These are phyloP conservation scores for Forsythia suspensa DNA, from an alignment of 257 asterid genomes.

Conservation along the genomic window DNA sequence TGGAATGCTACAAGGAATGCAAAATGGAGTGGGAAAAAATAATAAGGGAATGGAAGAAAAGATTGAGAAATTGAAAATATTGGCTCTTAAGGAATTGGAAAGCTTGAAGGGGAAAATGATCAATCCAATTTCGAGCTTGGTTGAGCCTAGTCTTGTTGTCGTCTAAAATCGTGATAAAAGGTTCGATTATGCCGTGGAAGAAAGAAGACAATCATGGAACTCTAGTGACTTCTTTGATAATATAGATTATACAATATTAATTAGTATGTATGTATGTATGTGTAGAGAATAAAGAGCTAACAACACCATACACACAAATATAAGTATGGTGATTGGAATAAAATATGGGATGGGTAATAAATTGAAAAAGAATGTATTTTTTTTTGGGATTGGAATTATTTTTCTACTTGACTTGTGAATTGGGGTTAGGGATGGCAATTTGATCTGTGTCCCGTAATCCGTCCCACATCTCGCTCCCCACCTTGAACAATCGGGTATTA, in stretches of 20 bases:
- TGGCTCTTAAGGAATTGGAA: constrained; percentile 55
- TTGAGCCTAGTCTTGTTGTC: constrained; percentile 22
- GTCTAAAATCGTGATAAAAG: background rate
- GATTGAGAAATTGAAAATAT: constrained; percentile 33
- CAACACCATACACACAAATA: too few relatives aligned
- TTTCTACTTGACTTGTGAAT: too few relatives aligned
- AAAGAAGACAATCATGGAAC: background rate
- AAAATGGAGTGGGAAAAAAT: constrained; percentile 17
- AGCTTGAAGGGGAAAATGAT: constrained; percentile 30
- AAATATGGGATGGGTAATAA: background rate
- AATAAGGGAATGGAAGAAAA: constrained; percentile 23
- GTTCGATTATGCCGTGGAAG: background rate
- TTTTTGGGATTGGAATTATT: too few relatives aligned
- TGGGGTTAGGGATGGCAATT: too few relatives aligned
- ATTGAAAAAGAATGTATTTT: too few relatives aligned
- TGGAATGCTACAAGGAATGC: constrained; percentile 53
- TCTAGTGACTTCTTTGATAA: background rate
- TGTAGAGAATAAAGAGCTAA: background rate
- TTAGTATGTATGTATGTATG: background rate
- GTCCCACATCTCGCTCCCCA: too few relatives aligned
- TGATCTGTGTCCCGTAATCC: too few relatives aligned
- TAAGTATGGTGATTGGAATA: too few relatives aligned
- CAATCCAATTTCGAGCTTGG: constrained; percentile 30
- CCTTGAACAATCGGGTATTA: too few relatives aligned
- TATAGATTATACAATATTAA: background rate